Evolutionary conservation across 2,329 filamentous ascomycete species (phyloP), one percentile per base, ranked within the genome.

Genomic region (Neonectria hederae): DNA sequence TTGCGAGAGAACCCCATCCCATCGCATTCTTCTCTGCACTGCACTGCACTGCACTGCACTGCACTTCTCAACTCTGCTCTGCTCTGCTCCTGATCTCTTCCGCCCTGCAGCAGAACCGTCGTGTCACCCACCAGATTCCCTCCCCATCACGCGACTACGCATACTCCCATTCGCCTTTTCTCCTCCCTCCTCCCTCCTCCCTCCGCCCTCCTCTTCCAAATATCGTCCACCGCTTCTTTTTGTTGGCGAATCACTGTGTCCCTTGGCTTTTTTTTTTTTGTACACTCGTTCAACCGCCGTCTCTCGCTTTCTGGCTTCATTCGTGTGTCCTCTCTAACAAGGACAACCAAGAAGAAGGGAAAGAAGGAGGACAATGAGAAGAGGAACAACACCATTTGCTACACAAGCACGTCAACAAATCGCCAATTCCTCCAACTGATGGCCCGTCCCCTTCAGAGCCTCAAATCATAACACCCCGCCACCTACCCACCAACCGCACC

Each of bases 341-440:
- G 45, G 21, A 46, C 46, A 28, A 26, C 38, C 38, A 10, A 13
- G 26, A 22, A 38, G 28, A 53, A 46, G 46, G 53, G 24, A 57
- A 46, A 53, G 46, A 62, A 57, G 46, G 53, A 53, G 14, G 38
- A 40, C 19, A 26, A 62, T 53, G 54, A 40, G 22, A 43, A 56
- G 54, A 40, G 21, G 26, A 28, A 22, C 46, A 14, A 22, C 30
- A 52, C 17, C n/a, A 48, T 35, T 45, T 24, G 21, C 26, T 21
- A 52, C 38, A 51, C 24, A 22, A 22, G 53, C 24, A 48, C 21
- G 19, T 49, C 42, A 21, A 8, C 19, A 17, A 22, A 40, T 17
- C 46, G 24, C 19, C 45, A 62, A 30, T 9, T 10, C 22, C 28
- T 5, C 10, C 26, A 43, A 45, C 45, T n/a, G 40, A 63, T 48